phyloP scores from a whole-genome alignment of 352 stramenopile species.

The Phytophthora sansomeana region DNA sequence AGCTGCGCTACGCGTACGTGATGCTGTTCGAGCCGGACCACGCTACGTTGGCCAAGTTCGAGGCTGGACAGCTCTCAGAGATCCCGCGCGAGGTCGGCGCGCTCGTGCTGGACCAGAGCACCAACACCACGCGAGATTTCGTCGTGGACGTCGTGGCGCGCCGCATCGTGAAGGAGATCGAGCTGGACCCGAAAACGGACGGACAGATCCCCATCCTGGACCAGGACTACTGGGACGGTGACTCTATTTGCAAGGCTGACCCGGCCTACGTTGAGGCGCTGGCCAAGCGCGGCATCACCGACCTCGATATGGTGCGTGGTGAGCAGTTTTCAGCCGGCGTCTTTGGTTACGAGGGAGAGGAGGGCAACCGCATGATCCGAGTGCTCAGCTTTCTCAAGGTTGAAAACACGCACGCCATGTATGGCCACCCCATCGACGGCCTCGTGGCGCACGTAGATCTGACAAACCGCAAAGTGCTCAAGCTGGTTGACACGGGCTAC shows the following conservation, averaged over 20 bases:
- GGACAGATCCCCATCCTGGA: slow-evolving; percentile 58
- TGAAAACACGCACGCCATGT: slow-evolving; percentile 59
- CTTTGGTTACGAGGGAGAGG: slow-evolving; percentile 50
- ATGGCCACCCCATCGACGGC: slow-evolving; percentile 54
- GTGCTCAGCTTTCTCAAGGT: slow-evolving; percentile 56
- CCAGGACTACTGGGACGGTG: slow-evolving; percentile 54
- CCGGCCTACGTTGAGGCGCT: slow-evolving; percentile 48
- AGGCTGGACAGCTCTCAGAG: slow-evolving; percentile 34
- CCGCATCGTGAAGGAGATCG: slow-evolving; percentile 39
- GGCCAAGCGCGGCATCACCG: slow-evolving; percentile 52
- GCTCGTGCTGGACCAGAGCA: slow-evolving; percentile 48
- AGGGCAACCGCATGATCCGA: slow-evolving; percentile 53
- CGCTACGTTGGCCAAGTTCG: slow-evolving; percentile 48
- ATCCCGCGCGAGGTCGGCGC: slow-evolving; percentile 54
- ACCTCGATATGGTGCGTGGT: slow-evolving; percentile 50
- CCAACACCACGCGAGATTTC: slow-evolving; percentile 44
- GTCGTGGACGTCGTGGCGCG: slow-evolving; percentile 49
- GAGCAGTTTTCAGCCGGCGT: slow-evolving; percentile 55
- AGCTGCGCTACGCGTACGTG: slow-evolving; percentile 59
- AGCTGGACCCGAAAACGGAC: slow-evolving; percentile 50
- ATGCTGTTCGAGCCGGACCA: slow-evolving; percentile 63
- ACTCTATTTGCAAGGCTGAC: slow-evolving; percentile 55
- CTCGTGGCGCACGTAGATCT: slow-evolving; percentile 58
- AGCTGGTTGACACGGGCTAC: slow-evolving; percentile 55
- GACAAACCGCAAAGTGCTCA: slow-evolving; percentile 47